Percentiles rank a stretch among this genome's conserved stretches.
Evolutionary conservation across 2,329 filamentous ascomycete species (phyloP).

Genomic region (Cladosporium sp.): DNA sequence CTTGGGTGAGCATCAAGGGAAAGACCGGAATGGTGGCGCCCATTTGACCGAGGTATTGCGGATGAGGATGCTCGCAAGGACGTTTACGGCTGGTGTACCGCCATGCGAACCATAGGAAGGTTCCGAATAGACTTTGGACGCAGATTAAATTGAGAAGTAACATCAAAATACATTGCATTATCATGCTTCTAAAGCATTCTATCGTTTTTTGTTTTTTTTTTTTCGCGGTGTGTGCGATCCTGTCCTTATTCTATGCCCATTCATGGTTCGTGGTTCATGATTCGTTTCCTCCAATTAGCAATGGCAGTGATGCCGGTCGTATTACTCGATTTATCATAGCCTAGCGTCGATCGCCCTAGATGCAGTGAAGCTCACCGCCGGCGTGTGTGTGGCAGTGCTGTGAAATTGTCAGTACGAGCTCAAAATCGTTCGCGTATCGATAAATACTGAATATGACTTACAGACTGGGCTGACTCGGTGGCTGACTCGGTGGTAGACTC

Average conservation of each 20-base stretch:
- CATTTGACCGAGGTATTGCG: neutral
- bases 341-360: slow-evolving; percentile 8
- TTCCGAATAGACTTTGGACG: neutral
- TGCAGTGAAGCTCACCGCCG: slow-evolving; percentile 31
- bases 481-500: slow-evolving; percentile 50
- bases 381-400: slow-evolving; percentile 33
- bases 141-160: neutral
- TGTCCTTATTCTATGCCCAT: neutral
- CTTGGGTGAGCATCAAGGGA: slow-evolving; percentile 18
- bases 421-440: neutral
- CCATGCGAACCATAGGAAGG: neutral
- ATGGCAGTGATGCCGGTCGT: neutral
- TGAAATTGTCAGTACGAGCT: neutral
- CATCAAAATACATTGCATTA: neutral
- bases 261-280: slow-evolving; percentile 7
- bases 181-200: neutral
- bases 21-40: neutral
- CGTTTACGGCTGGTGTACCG: neutral
- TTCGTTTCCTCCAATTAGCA: slow-evolving; percentile 3
- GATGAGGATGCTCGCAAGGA: neutral
- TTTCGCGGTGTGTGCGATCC: neutral
- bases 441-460: neutral
- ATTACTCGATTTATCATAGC: neutral
- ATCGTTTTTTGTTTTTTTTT: neutral
- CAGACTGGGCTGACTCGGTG: slow-evolving; percentile 65